Base-by-base conservation (phyloP, 495 filamentous ascomycete genomes). In the Neurospora sp. region DNA sequence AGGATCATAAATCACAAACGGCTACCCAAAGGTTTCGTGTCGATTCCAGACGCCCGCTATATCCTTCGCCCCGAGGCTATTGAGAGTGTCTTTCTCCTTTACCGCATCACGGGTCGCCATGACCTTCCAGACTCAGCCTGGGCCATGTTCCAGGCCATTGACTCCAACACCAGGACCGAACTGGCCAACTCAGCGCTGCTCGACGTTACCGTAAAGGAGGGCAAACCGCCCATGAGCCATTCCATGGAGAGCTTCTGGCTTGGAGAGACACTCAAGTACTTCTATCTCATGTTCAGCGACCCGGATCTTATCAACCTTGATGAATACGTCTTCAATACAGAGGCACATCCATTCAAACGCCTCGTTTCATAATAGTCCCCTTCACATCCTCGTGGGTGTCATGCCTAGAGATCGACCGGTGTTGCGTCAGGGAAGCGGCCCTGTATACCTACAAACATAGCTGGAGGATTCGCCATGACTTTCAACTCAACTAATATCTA, bases 251-350 rank as follows among this genome's bases (percentile, higher is more conserved):
- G 82, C 71, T 88, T 88, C 66, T 88, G 85, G 83, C 72, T 86
- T 62, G 82, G 82, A 27, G 86, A 84, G 77, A 86, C 84, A 54
- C 78, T 86, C 42, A 86, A 87, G 78, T 87, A 83, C 72, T 93
- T 94, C 75, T 96, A 94, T 72, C 81, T 96, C 46, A 88, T 94
- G 44, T 97, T 96, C 77, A 90, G 88, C 44, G 91, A 93, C 70
- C 89, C 91, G 0, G 85, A 88, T 71, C 74, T 90, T 40, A 83
- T 94, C 54, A 92, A 86, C 79, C 81, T 96, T 78, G 90, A 93
- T 74, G 85, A 93, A 38, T 88, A 92, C 42, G 91, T 97, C 9
- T 90, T 96, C 74, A 97, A 96, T 79, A 97, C 93, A 0, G 94
- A 96, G 83, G 94, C 92, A 3, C 94, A 96, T 81, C 89, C 91